Percentiles rank a stretch among this genome's conserved stretches.
phyloP scores from a whole-genome alignment of 2,329 filamentous ascomycete genomes.

The Stachybotrys elegans region DNA sequence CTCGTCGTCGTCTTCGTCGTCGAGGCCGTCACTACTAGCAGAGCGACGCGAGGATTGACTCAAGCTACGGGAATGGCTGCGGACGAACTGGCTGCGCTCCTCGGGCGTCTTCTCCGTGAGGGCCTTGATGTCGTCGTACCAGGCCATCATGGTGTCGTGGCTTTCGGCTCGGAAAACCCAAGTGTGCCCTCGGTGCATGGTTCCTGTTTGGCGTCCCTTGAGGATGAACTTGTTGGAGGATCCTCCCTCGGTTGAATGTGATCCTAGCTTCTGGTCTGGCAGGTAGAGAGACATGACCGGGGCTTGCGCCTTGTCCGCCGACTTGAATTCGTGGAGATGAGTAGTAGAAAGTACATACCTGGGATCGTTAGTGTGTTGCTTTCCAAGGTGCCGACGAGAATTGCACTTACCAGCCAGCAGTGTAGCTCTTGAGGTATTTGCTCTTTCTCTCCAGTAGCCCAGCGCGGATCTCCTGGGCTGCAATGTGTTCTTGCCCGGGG shows the following conservation, averaged over 20 bases:
- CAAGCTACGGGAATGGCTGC: slow-evolving; percentile 71
- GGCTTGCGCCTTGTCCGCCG: slow-evolving; percentile 85
- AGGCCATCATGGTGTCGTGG: slow-evolving; percentile 94
- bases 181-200: slow-evolving; percentile 78
- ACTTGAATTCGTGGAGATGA: slow-evolving; percentile 98
- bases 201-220: slow-evolving; percentile 89
- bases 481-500: slow-evolving; percentile 80
- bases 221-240: slow-evolving; percentile 97
- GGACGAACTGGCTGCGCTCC: slow-evolving; percentile 82
- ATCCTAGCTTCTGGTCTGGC: slow-evolving; percentile 90
- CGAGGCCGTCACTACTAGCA: slow-evolving; percentile 69
- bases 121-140: slow-evolving; percentile 88
- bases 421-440: slow-evolving; percentile 98
- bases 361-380: too few species aligned
- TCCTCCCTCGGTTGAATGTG: slow-evolving; percentile 75
- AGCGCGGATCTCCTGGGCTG: slow-evolving; percentile 77
- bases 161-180: slow-evolving; percentile 69
- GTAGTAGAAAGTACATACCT: slow-evolving; percentile 96
- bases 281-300: slow-evolving; percentile 96
- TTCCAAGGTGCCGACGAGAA: too few species aligned
- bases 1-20: slow-evolving; percentile 71
- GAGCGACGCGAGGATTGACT: slow-evolving; percentile 62
- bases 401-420: slow-evolving; percentile 74
- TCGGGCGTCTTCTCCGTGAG: slow-evolving; percentile 85
- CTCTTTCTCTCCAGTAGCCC: slow-evolving; percentile 95